These are phyloP conservation scores for Fusarium secorum DNA, from an alignment of 2,329 filamentous ascomycete species.

Conservation along the genomic window DNA sequence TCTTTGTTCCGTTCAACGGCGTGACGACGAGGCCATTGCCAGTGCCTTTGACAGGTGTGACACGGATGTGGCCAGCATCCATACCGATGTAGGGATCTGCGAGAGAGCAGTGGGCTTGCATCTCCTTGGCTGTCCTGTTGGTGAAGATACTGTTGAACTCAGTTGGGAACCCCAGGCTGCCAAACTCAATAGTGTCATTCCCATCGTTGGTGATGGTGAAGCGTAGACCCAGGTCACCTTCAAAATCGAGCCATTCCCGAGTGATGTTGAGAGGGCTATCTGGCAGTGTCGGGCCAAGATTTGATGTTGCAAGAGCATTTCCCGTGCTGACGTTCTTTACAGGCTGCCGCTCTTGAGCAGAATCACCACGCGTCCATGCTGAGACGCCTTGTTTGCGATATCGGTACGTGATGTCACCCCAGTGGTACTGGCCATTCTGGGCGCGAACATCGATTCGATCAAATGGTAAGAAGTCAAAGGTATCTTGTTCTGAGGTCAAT, in stretches of 20 bases:
- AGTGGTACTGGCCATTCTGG: slow-evolving; percentile 63
- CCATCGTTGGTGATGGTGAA: slow-evolving; percentile 60
- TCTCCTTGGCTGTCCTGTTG: slow-evolving; percentile 56
- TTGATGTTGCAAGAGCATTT: slow-evolving; percentile 49
- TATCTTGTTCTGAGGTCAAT: slow-evolving; percentile 49
- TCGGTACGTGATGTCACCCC: slow-evolving; percentile 64
- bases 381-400: slow-evolving; percentile 54
- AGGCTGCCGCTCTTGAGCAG: slow-evolving; percentile 50
- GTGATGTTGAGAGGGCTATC: slow-evolving; percentile 54
- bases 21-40: slow-evolving; percentile 64
- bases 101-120: slow-evolving; percentile 60
- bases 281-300: slow-evolving; percentile 53
- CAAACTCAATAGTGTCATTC: slow-evolving; percentile 56
- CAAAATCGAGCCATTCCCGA: slow-evolving; percentile 59
- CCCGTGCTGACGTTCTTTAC: slow-evolving; percentile 26
- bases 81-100: slow-evolving; percentile 68
- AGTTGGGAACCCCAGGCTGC: slow-evolving; percentile 64
- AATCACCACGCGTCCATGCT: slow-evolving; percentile 58
- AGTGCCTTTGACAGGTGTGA: slow-evolving; percentile 59
- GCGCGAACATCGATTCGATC: slow-evolving; percentile 58
- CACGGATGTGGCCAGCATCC: slow-evolving; percentile 64
- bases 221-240: slow-evolving; percentile 58
- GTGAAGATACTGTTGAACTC: slow-evolving; percentile 71
- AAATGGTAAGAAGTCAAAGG: slow-evolving; percentile 64
- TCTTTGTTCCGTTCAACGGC: slow-evolving; percentile 53